Conservation (phyloP, 2,329 filamentous ascomycete genomes). For the Alternaria brassicicola region DNA sequence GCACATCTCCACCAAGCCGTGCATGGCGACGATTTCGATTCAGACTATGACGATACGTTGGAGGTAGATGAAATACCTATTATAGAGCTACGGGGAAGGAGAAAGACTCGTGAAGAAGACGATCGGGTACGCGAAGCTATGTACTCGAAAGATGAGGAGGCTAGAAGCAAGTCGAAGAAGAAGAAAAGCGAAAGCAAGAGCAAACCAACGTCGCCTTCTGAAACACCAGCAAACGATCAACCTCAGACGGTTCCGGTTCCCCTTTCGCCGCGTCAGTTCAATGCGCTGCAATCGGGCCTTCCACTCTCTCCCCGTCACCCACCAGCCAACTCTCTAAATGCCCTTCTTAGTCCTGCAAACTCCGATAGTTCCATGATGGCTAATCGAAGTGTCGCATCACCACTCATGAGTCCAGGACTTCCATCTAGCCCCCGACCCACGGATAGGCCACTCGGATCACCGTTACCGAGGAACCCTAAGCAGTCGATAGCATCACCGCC, state of each 20-base stretch:
- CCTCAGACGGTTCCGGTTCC: constrained; percentile 26
- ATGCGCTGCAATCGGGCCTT: constrained; percentile 39
- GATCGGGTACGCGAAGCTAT: constrained; percentile 76
- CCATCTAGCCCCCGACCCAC: constrained; percentile 66
- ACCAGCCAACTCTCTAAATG: constrained; percentile 47
- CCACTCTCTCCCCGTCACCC: constrained; percentile 49
- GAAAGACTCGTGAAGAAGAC: constrained; percentile 87
- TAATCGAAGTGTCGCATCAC: constrained; percentile 51
- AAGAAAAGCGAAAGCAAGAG: constrained; percentile 62
- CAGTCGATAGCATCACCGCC: constrained; percentile 68
- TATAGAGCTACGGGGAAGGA: constrained; percentile 68
- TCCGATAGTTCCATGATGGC: constrained; percentile 49
- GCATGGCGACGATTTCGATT: constrained; percentile 70
- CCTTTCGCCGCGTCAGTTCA: constrained; percentile 42
- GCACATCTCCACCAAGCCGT: constrained; percentile 54
- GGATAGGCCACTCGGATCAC: constrained; percentile 65
- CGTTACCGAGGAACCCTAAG: constrained; percentile 63
- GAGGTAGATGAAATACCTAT: constrained; percentile 69
- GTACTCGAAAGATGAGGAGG: constrained; percentile 70
- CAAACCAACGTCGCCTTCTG: constrained; percentile 44
- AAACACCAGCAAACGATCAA: constrained; percentile 23
- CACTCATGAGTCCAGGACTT: constrained; percentile 67
- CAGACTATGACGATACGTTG: constrained; percentile 81
- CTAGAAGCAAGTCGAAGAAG: constrained; percentile 76
- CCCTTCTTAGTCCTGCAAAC: constrained; percentile 58